Conservation (phyloP, 2,329 filamentous ascomycete genomes). For the Pleomassaria siparia region DNA sequence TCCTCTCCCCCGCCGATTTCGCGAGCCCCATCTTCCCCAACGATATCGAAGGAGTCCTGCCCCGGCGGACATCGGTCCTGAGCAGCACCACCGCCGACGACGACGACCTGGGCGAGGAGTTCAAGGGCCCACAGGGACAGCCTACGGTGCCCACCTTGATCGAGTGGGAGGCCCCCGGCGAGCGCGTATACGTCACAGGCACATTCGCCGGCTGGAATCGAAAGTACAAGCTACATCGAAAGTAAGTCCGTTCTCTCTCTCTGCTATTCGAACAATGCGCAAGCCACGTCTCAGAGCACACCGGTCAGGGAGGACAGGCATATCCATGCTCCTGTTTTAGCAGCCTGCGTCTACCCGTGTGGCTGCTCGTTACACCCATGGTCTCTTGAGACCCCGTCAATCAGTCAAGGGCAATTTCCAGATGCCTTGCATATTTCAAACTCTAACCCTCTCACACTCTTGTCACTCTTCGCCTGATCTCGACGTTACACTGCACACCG, state of each 20-base stretch:
- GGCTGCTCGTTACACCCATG: slow-evolving; percentile 19
- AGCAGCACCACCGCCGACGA: slow-evolving; percentile 69
- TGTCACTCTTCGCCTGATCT: slow-evolving; percentile 15
- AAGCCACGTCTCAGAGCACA: slow-evolving; percentile 13
- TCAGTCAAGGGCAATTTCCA: slow-evolving; percentile 8
- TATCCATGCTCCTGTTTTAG: slow-evolving; percentile 4
- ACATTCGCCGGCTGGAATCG: slow-evolving; percentile 97
- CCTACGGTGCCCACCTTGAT: slow-evolving; percentile 81
- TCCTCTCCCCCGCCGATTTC: slow-evolving; percentile 71
- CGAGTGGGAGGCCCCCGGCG: slow-evolving; percentile 80
- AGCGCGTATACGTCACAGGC: slow-evolving; percentile 94
- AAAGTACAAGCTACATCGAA: slow-evolving; percentile 82
- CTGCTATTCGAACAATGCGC: slow-evolving; percentile 6
- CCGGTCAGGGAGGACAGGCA: slow-evolving; percentile 1
- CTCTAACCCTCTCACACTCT: slow-evolving; percentile 9
- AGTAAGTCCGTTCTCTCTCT: slow-evolving; percentile 67
- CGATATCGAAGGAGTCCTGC: slow-evolving; percentile 52
- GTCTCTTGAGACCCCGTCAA: slow-evolving; percentile 20
- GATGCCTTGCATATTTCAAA: slow-evolving; percentile 15
- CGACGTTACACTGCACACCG: slow-evolving; percentile 33
- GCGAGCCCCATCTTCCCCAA: slow-evolving; percentile 48
- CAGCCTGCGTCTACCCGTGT: slow-evolving; percentile 24
- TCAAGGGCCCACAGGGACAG: slow-evolving; percentile 60
- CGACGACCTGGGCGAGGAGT: slow-evolving; percentile 62
- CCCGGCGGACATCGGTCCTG: slow-evolving; percentile 57